Percentiles rank a stretch among this genome's conserved stretches.
Conservation (phyloP, 441 rosid species). For the Arabidopsis lyrata region DNA sequence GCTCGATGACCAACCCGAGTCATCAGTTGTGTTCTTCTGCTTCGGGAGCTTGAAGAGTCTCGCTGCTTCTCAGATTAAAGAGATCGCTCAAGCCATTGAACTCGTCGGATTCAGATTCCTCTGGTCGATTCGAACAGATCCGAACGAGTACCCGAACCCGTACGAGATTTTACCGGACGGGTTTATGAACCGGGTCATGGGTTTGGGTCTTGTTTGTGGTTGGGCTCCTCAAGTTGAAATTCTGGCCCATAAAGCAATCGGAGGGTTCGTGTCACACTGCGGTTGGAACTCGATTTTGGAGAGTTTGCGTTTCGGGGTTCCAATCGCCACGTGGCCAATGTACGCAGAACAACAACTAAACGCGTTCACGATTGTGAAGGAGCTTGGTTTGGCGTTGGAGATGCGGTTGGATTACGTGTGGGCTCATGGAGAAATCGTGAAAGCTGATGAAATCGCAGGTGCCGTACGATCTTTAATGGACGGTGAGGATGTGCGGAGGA, state of each 20-base stretch:
- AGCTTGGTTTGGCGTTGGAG: constrained; percentile 46
- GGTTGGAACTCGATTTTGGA: constrained; percentile 56
- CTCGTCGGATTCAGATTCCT: constrained; percentile 43
- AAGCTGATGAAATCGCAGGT: constrained; percentile 47
- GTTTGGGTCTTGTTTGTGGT: constrained; percentile 26
- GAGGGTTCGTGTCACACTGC: constrained; percentile 56
- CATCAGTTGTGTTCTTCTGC: constrained; percentile 58
- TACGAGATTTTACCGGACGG: constrained; percentile 47
- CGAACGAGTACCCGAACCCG: constrained; percentile 24
- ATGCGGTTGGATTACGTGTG: constrained; percentile 35
- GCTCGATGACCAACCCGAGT: constrained; percentile 55
- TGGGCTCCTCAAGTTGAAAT: constrained; percentile 48
- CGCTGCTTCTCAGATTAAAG: constrained; percentile 43
- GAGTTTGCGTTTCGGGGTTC: constrained; percentile 54
- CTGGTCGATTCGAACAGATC: constrained; percentile 48
- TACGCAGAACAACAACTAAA: constrained; percentile 58
- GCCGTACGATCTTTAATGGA: constrained; percentile 47
- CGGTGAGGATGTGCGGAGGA: constrained; percentile 44
- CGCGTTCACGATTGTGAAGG: constrained; percentile 51
- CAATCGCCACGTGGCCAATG: constrained; percentile 53
- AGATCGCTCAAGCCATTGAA: constrained; percentile 53
- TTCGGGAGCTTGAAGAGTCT: constrained; percentile 60
- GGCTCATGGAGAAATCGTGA: constrained; percentile 33
- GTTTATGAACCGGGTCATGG: constrained; percentile 42
- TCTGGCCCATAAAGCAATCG: constrained; percentile 44